Conservation (phyloP, 768 basidiomycete species). For the Tylopilus vinaceipallidus region DNA sequence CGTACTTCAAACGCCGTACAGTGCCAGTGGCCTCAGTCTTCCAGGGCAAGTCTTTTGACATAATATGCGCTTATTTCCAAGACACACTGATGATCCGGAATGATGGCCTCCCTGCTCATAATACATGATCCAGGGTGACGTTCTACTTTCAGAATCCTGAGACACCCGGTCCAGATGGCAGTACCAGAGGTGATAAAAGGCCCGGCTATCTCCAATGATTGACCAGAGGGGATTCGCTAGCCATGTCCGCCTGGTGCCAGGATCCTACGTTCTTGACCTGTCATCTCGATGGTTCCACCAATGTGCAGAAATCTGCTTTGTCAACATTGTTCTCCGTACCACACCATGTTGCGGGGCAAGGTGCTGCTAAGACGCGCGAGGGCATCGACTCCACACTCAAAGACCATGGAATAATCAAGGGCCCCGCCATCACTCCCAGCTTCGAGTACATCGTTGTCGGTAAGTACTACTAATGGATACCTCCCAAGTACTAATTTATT, state of each 20-base stretch:
- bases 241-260: background rate
- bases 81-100: too few relatives aligned
- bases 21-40: too few relatives aligned
- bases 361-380: background rate
- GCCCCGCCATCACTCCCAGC: background rate
- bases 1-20: too few relatives aligned
- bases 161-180: background rate
- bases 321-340: slow-evolving; percentile 1
- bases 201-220: background rate
- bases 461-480: background rate
- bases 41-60: background rate
- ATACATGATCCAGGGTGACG: background rate
- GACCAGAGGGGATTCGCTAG: background rate
- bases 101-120: too few relatives aligned
- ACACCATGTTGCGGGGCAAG: background rate
- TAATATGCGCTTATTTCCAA: background rate
- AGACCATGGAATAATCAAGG: background rate
- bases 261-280: background rate
- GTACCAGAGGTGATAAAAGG: background rate
- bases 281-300: background rate
- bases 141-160: background rate
- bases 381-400: slow-evolving; percentile 1
- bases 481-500: background rate
- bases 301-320: background rate
- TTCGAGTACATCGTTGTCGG: slow-evolving; percentile 17